phyloP scores from a whole-genome alignment of 805 yeast species.

The Scheffersomyces lignosus region DNA sequence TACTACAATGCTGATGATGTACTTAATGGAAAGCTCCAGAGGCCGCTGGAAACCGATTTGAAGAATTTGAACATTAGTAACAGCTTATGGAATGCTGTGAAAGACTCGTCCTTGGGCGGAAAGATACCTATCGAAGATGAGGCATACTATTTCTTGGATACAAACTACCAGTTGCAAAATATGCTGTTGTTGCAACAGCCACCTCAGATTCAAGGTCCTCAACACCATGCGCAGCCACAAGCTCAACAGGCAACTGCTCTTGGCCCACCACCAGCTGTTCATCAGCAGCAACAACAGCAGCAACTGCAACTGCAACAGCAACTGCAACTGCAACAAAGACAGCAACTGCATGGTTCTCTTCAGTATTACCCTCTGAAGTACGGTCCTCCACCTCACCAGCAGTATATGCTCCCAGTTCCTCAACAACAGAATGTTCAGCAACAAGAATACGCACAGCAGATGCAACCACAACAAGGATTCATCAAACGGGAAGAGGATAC shows the following conservation, averaged over 20 bases:
- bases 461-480: slow-evolving; percentile 2
- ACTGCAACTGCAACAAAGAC: no score
- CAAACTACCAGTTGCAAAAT: slow-evolving; percentile 42
- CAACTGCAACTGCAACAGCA: slow-evolving; percentile 10
- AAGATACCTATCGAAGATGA: slow-evolving; percentile 51
- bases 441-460: background rate
- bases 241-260: slow-evolving; percentile 3
- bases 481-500: slow-evolving; percentile 6
- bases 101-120: slow-evolving; percentile 60
- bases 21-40: slow-evolving; percentile 48
- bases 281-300: slow-evolving; percentile 8
- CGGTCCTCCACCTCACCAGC: slow-evolving; percentile 4
- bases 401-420: slow-evolving; percentile 10
- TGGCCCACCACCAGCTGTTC: slow-evolving; percentile 4
- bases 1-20: slow-evolving; percentile 82
- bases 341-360: background rate
- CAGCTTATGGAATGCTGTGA: slow-evolving; percentile 55
- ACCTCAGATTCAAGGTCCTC: slow-evolving; percentile 11
- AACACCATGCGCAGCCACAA: slow-evolving; percentile 11
- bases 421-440: slow-evolving; percentile 2
- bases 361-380: background rate
- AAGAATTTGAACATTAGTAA: slow-evolving; percentile 48
- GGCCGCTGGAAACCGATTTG: slow-evolving; percentile 60
- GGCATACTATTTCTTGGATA: slow-evolving; percentile 48
- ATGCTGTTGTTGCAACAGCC: slow-evolving; percentile 29